phyloP scores from a whole-genome alignment of 345 rosid species.

The Murraya paniculata region DNA sequence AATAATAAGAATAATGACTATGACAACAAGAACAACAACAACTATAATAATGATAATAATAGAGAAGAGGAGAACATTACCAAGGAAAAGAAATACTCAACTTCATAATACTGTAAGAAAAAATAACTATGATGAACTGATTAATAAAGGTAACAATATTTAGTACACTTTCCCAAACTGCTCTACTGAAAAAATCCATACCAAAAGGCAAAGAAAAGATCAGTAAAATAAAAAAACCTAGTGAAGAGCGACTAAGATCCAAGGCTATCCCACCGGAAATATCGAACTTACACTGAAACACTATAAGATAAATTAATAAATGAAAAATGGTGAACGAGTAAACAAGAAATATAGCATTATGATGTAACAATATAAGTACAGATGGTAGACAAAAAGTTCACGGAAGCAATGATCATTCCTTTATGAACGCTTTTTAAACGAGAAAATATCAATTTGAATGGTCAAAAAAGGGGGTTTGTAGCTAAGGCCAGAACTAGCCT shows the following conservation, averaged over 20 bases:
- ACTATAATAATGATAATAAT: neutral
- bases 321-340: neutral
- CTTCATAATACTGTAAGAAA: neutral
- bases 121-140: neutral
- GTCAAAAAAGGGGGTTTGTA: neutral
- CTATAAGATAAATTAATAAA: neutral
- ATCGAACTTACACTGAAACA: neutral
- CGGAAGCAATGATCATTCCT: neutral
- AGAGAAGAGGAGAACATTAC: neutral
- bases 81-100: neutral
- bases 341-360: neutral
- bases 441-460: neutral
- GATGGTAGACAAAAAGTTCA: neutral
- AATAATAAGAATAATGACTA: neutral
- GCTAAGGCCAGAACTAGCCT: neutral
- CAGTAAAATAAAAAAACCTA: neutral
- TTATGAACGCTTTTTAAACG: neutral
- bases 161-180: neutral
- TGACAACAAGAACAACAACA: neutral
- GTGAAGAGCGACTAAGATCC: neutral
- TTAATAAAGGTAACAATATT: neutral
- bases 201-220: neutral
- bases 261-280: neutral
- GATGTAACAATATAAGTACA: neutral
- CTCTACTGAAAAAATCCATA: neutral